A percentile compares a stretch with the other conserved stretches of the same genome.
phyloP scores from a whole-genome alignment of 805 yeast species.

The Saturnispora zaruensis region DNA sequence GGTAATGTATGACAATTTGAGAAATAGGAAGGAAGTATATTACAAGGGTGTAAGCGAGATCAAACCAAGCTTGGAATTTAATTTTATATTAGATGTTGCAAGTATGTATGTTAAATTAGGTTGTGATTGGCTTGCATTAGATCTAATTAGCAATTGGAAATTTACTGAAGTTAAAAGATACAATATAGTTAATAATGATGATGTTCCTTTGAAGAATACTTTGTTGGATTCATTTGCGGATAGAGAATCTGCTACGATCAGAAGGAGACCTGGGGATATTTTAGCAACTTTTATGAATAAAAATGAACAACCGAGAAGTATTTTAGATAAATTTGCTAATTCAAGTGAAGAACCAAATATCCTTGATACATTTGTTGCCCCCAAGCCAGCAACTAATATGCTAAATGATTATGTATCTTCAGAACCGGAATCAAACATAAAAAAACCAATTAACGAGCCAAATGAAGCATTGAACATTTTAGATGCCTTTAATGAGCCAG shows the following conservation, averaged over 20 bases:
- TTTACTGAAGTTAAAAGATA: slow-evolving; percentile 29
- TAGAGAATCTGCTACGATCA: background rate
- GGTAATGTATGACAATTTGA: slow-evolving; percentile 52
- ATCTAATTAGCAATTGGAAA: slow-evolving; percentile 59
- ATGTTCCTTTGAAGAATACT: background rate
- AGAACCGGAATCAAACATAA: background rate
- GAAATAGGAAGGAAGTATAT: slow-evolving; percentile 43
- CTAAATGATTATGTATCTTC: background rate
- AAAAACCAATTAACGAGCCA: background rate
- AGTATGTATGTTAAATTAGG: slow-evolving; percentile 81
- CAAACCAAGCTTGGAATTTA: slow-evolving; percentile 42
- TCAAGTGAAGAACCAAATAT: background rate
- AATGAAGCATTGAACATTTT: background rate
- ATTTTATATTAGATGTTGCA: slow-evolving; percentile 53
- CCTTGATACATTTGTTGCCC: background rate
- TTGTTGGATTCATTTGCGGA: slow-evolving; percentile 3
- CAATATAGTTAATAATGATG: background rate
- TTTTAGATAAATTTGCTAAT: slow-evolving; percentile 3
- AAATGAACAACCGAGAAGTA: background rate
- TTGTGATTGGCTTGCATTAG: slow-evolving; percentile 68
- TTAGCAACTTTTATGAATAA: slow-evolving; percentile 11
- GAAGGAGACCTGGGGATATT: slow-evolving; percentile 14
- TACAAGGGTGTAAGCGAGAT: slow-evolving; percentile 42
- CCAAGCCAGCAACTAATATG: background rate
- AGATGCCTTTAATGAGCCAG: background rate